phyloP scores from a whole-genome alignment of 257 asterid genomes.

The Petrea volubilis region DNA sequence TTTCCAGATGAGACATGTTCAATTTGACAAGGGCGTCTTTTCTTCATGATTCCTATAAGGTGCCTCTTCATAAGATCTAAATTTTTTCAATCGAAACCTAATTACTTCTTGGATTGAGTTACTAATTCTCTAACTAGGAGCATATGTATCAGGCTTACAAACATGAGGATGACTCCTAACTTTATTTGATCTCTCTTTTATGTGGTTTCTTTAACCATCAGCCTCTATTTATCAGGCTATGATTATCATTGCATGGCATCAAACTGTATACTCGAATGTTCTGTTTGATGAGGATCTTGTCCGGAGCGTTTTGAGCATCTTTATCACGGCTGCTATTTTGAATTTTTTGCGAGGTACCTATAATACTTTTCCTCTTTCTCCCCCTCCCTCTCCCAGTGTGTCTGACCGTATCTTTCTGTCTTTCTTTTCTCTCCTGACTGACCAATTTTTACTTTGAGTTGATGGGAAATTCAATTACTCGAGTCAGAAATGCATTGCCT shows the following conservation, averaged over 20 bases:
- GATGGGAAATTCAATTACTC: constrained; percentile 4
- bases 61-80: neutral
- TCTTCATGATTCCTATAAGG: neutral
- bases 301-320: constrained; percentile 82
- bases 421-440: neutral
- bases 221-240: constrained; percentile 64
- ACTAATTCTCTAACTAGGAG: neutral
- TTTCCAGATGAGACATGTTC: neutral
- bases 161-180: neutral
- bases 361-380: constrained; percentile 5
- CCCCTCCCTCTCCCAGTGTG: neutral
- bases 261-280: constrained; percentile 51
- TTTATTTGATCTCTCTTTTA: neutral
- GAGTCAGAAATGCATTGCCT: neutral
- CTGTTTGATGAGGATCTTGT: constrained; percentile 67
- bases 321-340: constrained; percentile 88
- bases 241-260: constrained; percentile 95
- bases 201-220: constrained; percentile 15
- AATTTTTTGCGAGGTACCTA: constrained; percentile 79
- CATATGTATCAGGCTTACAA: neutral
- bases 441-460: neutral
- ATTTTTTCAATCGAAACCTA: neutral
- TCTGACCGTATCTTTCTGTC: neutral
- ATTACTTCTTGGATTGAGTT: neutral
- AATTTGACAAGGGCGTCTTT: neutral